Conservation (phyloP, 163 green algal species). For the Chlamydomonas reinhardtii region DNA sequence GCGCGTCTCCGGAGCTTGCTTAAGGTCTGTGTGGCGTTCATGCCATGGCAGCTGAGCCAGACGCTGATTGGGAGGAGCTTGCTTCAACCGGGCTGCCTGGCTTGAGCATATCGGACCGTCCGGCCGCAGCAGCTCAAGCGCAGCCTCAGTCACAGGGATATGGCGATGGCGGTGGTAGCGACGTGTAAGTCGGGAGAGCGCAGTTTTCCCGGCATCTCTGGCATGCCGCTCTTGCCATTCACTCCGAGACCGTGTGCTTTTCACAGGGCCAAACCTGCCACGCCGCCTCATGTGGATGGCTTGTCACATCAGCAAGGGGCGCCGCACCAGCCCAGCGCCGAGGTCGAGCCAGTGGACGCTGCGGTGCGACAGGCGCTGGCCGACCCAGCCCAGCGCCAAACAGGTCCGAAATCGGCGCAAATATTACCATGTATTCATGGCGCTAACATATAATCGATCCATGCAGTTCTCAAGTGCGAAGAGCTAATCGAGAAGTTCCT, state of each 20-base stretch:
- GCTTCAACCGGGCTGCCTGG: neutral
- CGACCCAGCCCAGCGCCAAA: conserved; percentile 41
- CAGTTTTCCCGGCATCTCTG: too few species aligned
- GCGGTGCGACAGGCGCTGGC: conserved; percentile 39
- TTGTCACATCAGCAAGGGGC: neutral
- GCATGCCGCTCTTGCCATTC: too few species aligned
- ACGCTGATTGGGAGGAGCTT: neutral
- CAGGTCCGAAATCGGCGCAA: neutral
- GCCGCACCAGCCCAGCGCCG: neutral
- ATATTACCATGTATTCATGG: neutral
- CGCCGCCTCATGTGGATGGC: conserved; percentile 15
- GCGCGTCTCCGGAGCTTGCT: too few species aligned
- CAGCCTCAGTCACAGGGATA: neutral
- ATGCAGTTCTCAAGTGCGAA: conserved; percentile 44
- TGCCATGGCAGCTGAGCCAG: neutral
- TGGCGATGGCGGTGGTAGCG: neutral
- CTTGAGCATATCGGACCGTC: conserved; percentile 19
- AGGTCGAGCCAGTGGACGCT: conserved; percentile 22
- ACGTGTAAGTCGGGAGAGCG: conserved; percentile 17
- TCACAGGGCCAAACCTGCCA: conserved; percentile 24
- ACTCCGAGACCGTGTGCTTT: neutral
- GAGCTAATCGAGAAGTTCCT: conserved; percentile 53
- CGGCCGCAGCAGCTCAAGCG: neutral
- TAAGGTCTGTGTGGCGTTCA: too few species aligned
- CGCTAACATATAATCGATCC: neutral